A percentile compares a stretch with the other conserved stretches of the same genome.
Evolutionary conservation across 257 asterid genomes (phyloP).

Genomic region (Petunia axillaris): DNA sequence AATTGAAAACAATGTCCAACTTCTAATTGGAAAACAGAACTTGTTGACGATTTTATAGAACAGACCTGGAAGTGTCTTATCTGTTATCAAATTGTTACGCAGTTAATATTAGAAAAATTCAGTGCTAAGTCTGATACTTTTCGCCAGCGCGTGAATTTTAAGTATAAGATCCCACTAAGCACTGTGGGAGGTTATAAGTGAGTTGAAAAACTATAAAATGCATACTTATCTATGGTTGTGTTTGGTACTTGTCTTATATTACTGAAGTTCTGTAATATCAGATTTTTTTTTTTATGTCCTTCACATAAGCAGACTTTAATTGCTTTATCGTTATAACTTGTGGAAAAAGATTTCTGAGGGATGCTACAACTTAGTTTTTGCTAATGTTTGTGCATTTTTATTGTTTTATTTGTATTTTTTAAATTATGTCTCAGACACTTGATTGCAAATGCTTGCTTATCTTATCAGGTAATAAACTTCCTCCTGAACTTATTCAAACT

Average conservation of each 20-base stretch:
- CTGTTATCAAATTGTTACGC: not conserved
- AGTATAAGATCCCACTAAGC: not conserved
- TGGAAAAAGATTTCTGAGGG: not conserved
- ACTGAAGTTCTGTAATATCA: not conserved
- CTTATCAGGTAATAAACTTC: slow-evolving; percentile 71
- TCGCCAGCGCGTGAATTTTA: not conserved
- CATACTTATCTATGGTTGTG: slow-evolving; percentile 1
- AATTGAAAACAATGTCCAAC: slow-evolving; percentile 4
- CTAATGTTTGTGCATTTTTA: not conserved
- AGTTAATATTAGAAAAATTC: not conserved
- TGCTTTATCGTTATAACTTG: not conserved
- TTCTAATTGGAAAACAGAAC: not conserved
- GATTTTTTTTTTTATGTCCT: not conserved
- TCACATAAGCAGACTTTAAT: not conserved
- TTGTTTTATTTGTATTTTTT: not conserved
- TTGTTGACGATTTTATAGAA: not conserved
- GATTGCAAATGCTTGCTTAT: slow-evolving; percentile 29
- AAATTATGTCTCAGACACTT: not conserved
- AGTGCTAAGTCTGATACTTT: not conserved
- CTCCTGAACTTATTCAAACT: slow-evolving; percentile 64
- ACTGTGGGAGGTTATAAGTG: not conserved
- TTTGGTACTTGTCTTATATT: not conserved
- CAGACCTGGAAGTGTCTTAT: not conserved
- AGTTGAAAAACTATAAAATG: not conserved
- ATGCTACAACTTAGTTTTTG: not conserved